Evolutionary conservation across 2,329 filamentous ascomycete genomes (phyloP), one percentile per base, ranked within the genome.

Genomic region (Xenosphaeropsis pyriputrescens): DNA sequence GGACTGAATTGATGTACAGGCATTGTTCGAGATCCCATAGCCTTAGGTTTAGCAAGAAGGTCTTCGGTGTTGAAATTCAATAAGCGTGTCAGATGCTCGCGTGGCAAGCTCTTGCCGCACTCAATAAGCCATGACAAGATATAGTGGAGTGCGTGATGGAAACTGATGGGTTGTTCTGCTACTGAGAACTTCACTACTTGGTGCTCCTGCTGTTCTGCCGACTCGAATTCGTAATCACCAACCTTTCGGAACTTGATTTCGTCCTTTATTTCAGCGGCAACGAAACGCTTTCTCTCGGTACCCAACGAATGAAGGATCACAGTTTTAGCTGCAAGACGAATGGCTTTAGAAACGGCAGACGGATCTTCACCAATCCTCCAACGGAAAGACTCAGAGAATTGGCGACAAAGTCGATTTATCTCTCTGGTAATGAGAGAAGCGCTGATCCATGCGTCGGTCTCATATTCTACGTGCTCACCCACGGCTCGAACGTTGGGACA

Each of bases 371-470:
- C 66, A 22, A 70, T 68, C 32, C 70, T 70, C 52, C 78, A 72
- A 36, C 75, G 73, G 65, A 94, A 98, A 0, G 91, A 79, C 49
- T 93, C 84, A 0, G 86, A 79, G 41, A 96, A 80, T 50, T 91
- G 82, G 44, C 88, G 72, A 52, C 89, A 94, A 29, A 96, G 71
- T 38, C 85, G 77, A 54, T 96, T 96, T 56, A 98, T 89, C 56
- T 98, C 89, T 36, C 89, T 74, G 36, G 91, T 95, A 41, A 98
- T 83, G 36, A 96, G 69, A 6, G 88, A 94, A 3, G 91, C 89
- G 41, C 85, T 93, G 38, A 98, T 96, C 91, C 91, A 98, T 15
- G 85, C 83, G 59, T 98, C 93, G 2, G 88, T 93, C 59, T 98
- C 91, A 53, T 96, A 98, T 57, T 98, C 93, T 22, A 98, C 84